These are phyloP conservation scores for Aspergillus cavernicola DNA, from an alignment of 495 filamentous ascomycete species.

Conservation along the genomic window DNA sequence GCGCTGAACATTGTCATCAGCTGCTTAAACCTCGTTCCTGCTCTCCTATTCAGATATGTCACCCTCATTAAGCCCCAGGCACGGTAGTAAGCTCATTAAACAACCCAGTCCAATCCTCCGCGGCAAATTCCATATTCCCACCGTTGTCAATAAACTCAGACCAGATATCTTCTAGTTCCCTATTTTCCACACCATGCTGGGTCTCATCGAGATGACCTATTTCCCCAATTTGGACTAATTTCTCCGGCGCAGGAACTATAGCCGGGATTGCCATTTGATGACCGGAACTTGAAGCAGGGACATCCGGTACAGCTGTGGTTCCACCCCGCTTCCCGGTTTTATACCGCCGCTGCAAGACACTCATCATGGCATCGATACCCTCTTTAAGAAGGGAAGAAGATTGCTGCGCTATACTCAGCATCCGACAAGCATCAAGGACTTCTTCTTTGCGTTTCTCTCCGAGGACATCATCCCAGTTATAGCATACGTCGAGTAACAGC, in stretches of 20 bases:
- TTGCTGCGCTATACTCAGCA: conserved; percentile 38
- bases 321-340: not conserved
- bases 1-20: too few species aligned
- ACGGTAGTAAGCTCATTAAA: too few species aligned
- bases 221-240: too few species aligned
- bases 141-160: conserved; percentile 32
- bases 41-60: too few species aligned
- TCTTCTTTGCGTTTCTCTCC: conserved; percentile 39
- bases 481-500: conserved; percentile 43
- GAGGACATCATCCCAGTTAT: conserved; percentile 42
- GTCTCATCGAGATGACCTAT: too few species aligned
- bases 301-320: too few species aligned
- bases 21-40: too few species aligned
- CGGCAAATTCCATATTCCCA: conserved; percentile 20
- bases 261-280: too few species aligned
- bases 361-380: conserved; percentile 38
- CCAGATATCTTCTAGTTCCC: conserved; percentile 33
- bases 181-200: too few species aligned
- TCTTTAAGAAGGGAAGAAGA: conserved; percentile 28
- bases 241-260: too few species aligned
- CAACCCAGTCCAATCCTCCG: conserved; percentile 33
- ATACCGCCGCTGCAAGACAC: conserved; percentile 30
- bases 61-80: too few species aligned
- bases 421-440: conserved; percentile 40
- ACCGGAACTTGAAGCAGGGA: too few species aligned